Conservation (phyloP, 768 basidiomycete species). For the Guyanaporus albipodus region DNA sequence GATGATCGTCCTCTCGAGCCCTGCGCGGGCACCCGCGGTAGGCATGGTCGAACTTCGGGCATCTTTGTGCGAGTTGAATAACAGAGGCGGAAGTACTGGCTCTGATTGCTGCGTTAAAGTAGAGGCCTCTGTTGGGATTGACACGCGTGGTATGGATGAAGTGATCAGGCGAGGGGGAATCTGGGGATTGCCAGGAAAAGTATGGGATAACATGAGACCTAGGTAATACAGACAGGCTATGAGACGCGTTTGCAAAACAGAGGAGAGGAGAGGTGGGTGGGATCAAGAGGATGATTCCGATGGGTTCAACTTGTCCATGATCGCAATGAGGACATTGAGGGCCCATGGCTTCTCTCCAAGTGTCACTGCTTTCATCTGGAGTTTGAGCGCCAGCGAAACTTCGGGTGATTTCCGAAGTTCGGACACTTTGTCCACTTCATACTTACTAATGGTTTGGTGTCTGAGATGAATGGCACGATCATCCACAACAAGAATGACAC, state of each 20-base stretch:
- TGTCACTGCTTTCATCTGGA: constrained; percentile 21
- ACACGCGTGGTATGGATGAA: constrained; percentile 60
- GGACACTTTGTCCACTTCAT: constrained; percentile 18
- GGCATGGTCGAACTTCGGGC: constrained; percentile 66
- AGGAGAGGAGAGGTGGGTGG: neutral
- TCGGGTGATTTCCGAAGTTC: constrained; percentile 22
- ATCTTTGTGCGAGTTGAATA: constrained; percentile 47
- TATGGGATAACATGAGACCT: constrained; percentile 40
- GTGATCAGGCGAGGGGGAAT: constrained; percentile 67
- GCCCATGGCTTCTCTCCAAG: constrained; percentile 28
- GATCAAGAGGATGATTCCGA: constrained; percentile 3
- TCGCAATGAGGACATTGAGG: constrained; percentile 15
- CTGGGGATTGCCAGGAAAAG: constrained; percentile 62
- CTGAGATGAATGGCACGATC: neutral
- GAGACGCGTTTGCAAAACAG: neutral
- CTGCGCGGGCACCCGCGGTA: constrained; percentile 59
- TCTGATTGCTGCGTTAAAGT: constrained; percentile 24
- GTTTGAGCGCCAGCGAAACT: constrained; percentile 19
- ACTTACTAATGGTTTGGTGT: constrained; percentile 12
- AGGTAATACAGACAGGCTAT: constrained; percentile 6
- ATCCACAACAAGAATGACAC: neutral
- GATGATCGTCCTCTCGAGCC: constrained; percentile 61
- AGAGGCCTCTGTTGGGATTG: constrained; percentile 39
- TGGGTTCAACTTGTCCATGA: constrained; percentile 23
- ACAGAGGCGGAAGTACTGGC: constrained; percentile 8